A percentile compares a stretch with the other conserved stretches of the same genome.
These are phyloP conservation scores for Aspergillus persii DNA, from an alignment of 2,329 filamentous ascomycete species.

Conservation along the genomic window DNA sequence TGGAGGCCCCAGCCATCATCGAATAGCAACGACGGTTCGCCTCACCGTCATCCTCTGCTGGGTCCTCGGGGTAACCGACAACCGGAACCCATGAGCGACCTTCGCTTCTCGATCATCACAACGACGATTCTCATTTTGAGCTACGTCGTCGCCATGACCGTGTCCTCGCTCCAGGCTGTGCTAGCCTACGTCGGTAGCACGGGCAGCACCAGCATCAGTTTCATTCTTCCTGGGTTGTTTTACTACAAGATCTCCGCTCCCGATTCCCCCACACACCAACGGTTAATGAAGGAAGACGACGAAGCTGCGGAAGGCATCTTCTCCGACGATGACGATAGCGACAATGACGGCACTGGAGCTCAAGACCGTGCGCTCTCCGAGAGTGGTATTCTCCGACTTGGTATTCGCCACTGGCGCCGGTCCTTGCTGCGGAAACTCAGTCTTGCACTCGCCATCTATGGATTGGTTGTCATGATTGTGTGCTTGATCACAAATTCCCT, in stretches of 20 bases:
- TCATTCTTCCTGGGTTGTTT: conserved; percentile 92
- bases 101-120: conserved; percentile 85
- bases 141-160: conserved; percentile 86
- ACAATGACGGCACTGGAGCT: conserved; percentile 36
- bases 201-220: conserved; percentile 91
- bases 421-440: conserved; percentile 68
- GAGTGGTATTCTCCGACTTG: conserved; percentile 60
- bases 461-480: conserved; percentile 81
- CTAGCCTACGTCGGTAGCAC: conserved; percentile 94
- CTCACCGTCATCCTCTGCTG: conserved; percentile 44
- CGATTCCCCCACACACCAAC: conserved; percentile 80
- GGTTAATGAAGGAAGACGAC: conserved; percentile 86
- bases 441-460: conserved; percentile 76
- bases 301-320: conserved; percentile 59
- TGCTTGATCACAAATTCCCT: conserved; percentile 85
- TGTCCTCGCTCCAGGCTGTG: conserved; percentile 84
- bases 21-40: conserved; percentile 42
- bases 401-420: conserved; percentile 62
- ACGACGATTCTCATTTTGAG: conserved; percentile 79
- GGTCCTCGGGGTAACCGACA: conserved; percentile 42
- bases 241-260: conserved; percentile 98
- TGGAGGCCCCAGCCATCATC: conserved; percentile 66
- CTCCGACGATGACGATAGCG: conserved; percentile 31
- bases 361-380: conserved; percentile 50
- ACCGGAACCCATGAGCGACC: conserved; percentile 71